These are phyloP conservation scores for Fusarium transvaalense DNA, from an alignment of 2,329 filamentous ascomycete species.

Conservation along the genomic window DNA sequence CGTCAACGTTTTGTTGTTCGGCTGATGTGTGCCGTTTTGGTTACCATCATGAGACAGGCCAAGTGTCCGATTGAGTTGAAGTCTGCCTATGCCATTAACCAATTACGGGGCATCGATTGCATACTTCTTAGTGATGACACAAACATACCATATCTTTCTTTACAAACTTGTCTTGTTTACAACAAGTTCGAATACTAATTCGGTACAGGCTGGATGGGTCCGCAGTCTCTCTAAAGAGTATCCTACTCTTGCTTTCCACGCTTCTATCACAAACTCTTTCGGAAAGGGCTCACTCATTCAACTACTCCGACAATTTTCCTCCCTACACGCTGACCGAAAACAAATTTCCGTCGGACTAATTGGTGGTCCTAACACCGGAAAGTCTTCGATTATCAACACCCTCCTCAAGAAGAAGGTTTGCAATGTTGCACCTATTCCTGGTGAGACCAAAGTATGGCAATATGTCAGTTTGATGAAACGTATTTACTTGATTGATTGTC, in stretches of 20 bases:
- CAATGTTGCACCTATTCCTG: slow-evolving; percentile 92
- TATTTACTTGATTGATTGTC: slow-evolving; percentile 92
- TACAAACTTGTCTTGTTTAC: slow-evolving; percentile 10
- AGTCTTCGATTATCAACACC: slow-evolving; percentile 97
- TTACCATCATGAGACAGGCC: slow-evolving; percentile 78
- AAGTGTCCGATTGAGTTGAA: slow-evolving; percentile 98
- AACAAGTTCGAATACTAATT: slow-evolving; percentile 43
- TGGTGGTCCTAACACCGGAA: slow-evolving; percentile 86
- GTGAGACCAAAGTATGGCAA: slow-evolving; percentile 98
- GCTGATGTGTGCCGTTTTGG: slow-evolving; percentile 92
- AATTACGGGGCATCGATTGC: slow-evolving; percentile 69
- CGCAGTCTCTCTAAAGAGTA: slow-evolving; percentile 88
- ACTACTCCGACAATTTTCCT: slow-evolving; percentile 91
- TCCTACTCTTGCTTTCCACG: slow-evolving; percentile 94
- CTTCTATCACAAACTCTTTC: slow-evolving; percentile 94
- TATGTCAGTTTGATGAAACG: slow-evolving; percentile 96
- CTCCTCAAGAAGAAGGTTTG: slow-evolving; percentile 94
- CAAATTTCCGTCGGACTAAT: slow-evolving; percentile 94
- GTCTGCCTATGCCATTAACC: slow-evolving; percentile 72
- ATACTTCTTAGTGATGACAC: slow-evolving; percentile 99
- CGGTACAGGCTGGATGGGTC: slow-evolving; percentile 87
- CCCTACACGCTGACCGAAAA: slow-evolving; percentile 89
- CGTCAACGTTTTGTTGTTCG: slow-evolving; percentile 57
- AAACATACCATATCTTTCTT: slow-evolving; percentile 66
- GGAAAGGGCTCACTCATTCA: slow-evolving; percentile 95